Evolutionary conservation across 371 early-diverging fungal genomes (phyloP).

Genomic region (Rhizomucor miehei): DNA sequence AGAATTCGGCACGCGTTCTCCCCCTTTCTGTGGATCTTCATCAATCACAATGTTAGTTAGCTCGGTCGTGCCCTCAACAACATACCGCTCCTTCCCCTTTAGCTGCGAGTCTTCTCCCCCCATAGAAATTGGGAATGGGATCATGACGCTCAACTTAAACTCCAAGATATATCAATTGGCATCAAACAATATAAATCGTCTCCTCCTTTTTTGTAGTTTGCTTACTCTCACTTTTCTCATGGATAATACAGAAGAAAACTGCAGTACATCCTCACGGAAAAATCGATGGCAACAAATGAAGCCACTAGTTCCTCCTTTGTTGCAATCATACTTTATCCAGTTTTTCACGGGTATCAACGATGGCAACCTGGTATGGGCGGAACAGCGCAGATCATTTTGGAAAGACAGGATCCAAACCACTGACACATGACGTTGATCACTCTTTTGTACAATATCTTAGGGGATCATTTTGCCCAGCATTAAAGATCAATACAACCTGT

Average conservation of each 20-base stretch:
- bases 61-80: too few species aligned
- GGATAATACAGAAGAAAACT: not conserved
- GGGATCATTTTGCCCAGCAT: slow-evolving; percentile 26
- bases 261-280: too few species aligned
- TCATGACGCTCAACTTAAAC: not conserved
- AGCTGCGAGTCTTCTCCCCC: not conserved
- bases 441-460: not conserved
- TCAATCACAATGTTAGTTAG: too few species aligned
- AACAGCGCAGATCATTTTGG: not conserved
- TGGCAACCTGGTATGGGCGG: slow-evolving; percentile 13
- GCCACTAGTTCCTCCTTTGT: slow-evolving; percentile 9
- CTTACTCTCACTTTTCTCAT: too few species aligned
- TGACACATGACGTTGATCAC: too few species aligned
- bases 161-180: too few species aligned
- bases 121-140: not conserved
- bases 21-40: not conserved
- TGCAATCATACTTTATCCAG: slow-evolving; percentile 17
- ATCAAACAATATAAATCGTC: not conserved
- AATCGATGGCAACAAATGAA: not conserved
- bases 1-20: too few species aligned
- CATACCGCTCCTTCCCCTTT: too few species aligned
- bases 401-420: too few species aligned
- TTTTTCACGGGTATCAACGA: slow-evolving; percentile 23
- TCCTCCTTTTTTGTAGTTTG: too few species aligned
- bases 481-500: slow-evolving; percentile 12